A percentile compares a stretch with the other conserved stretches of the same genome.
phyloP scores from a whole-genome alignment of 331 rosid species.

The Rhamnella rubrinervis region DNA sequence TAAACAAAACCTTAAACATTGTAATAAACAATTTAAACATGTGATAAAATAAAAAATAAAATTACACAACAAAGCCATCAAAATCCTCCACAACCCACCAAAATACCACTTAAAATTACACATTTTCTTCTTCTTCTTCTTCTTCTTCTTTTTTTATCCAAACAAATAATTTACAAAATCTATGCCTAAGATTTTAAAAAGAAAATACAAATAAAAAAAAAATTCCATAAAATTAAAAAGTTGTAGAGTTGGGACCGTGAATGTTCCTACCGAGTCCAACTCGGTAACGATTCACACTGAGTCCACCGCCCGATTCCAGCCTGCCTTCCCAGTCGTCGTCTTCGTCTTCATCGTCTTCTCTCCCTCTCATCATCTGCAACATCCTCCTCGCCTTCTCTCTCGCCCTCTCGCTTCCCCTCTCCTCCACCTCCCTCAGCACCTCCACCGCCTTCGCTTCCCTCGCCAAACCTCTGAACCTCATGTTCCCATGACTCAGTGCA shows the following conservation, averaged over 20 bases:
- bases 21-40: neutral
- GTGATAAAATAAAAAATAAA: neutral
- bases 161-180: constrained; percentile 24
- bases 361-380: constrained; percentile 65
- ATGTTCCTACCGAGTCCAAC: constrained; percentile 38
- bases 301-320: constrained; percentile 32
- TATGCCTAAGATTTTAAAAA: neutral
- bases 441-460: constrained; percentile 72
- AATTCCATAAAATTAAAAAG: constrained; percentile 39
- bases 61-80: neutral
- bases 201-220: neutral
- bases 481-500: constrained; percentile 70
- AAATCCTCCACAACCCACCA: neutral
- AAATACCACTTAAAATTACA: neutral
- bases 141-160: neutral
- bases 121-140: neutral
- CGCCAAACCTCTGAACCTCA: constrained; percentile 77
- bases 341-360: constrained; percentile 27
- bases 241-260: constrained; percentile 42
- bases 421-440: constrained; percentile 61
- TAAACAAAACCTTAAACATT: neutral
- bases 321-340: constrained; percentile 23
- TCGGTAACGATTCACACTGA: constrained; percentile 33
- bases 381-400: constrained; percentile 72
- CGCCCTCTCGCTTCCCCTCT: constrained; percentile 69